Percentiles rank a stretch among this genome's conserved stretches.
phyloP scores from a whole-genome alignment of 2,329 filamentous ascomycete genomes.

The Penicillium sclerotigenum region DNA sequence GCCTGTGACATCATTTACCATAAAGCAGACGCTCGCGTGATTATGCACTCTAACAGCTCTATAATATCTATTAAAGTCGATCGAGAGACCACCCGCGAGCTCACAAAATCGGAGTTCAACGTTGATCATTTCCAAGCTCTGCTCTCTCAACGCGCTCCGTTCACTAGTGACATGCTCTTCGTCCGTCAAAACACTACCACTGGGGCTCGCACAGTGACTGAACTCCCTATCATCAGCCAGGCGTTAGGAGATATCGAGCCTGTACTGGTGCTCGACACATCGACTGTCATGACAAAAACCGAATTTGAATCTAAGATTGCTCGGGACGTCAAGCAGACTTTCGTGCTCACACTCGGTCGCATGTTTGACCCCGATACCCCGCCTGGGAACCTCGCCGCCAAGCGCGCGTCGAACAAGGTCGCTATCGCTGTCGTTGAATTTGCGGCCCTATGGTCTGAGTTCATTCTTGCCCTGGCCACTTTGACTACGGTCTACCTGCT shows the following conservation, averaged over 20 bases:
- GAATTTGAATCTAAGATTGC: conserved; percentile 29
- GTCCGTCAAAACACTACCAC: conserved; percentile 29
- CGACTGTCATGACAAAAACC: conserved; percentile 26
- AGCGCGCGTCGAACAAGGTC: conserved; percentile 25
- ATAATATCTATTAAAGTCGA: conserved; percentile 27
- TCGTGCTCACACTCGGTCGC: conserved; percentile 31
- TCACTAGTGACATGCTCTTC: conserved; percentile 36
- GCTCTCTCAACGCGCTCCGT: conserved; percentile 30
- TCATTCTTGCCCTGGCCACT: conserved; percentile 26
- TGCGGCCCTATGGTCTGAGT: conserved; percentile 30
- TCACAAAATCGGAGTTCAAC: conserved; percentile 28
- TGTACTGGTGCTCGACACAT: conserved; percentile 30
- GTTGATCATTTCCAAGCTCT: conserved; percentile 32
- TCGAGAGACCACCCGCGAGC: conserved; percentile 15
- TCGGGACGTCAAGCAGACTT: conserved; percentile 30
- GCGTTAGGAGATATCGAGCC: conserved; percentile 31
- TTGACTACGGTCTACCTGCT: conserved; percentile 27
- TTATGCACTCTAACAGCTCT: conserved; percentile 37
- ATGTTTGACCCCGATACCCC: conserved; percentile 30
- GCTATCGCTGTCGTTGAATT: conserved; percentile 30
- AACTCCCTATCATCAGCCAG: conserved; percentile 33
- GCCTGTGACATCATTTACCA: conserved; percentile 32
- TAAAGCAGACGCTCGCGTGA: conserved; percentile 27
- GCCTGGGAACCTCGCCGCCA: conserved; percentile 21
- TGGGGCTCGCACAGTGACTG: conserved; percentile 27